Base-by-base conservation (phyloP, 2,329 filamentous ascomycete species). In the Fusarium concolor region DNA sequence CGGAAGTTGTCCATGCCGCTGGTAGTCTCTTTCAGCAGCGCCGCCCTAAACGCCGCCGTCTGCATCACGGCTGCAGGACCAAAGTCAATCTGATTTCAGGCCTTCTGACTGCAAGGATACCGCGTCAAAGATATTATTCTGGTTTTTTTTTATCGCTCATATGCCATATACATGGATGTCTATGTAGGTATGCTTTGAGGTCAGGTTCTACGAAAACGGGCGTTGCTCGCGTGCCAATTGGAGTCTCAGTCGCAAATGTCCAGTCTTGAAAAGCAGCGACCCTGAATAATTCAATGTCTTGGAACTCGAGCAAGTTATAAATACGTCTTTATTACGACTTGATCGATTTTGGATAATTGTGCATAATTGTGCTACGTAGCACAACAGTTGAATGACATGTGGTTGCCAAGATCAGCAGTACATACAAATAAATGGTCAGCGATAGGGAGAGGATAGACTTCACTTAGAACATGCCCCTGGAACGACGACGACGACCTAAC, bases 211-310 rank as follows among this genome's bases (percentile, higher is more conserved):
- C 52, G n/a, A 39, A 58, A 62, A 55, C 56, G 56, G 51, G 28
- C 29, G 63, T 28, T 61, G 65, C 62, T 72, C 70, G 70, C 62
- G 70, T 72, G 70, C 46, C 45, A 58, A 38, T 45, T 28, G 49
- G 26, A 24, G 38, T 50, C n/a, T 35, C 31, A 29, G 46, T 38
- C 33, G 31, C 37, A 62, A 52, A 57, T 59, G 42, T 24, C 42
- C 38, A 46, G 14, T 11, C 37, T 38, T 28, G 22, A 28, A 55
- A 33, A 22, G 26, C 26, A 18, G 18, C n/a, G 11, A 24, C 24
- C 33, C 44, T 62, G 38, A 45, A 45, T 22, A 20, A 20, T 33
- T 43, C 12, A 2, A 20, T 31, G 17, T 44, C 14, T 37, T 45
- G 24, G 56, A 47, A 33, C 44, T 28, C 31, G 15, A 18, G 37